These are phyloP conservation scores for Calamus simplicifolius DNA, from an alignment of 176 grass and related monocot species.

Conservation along the genomic window DNA sequence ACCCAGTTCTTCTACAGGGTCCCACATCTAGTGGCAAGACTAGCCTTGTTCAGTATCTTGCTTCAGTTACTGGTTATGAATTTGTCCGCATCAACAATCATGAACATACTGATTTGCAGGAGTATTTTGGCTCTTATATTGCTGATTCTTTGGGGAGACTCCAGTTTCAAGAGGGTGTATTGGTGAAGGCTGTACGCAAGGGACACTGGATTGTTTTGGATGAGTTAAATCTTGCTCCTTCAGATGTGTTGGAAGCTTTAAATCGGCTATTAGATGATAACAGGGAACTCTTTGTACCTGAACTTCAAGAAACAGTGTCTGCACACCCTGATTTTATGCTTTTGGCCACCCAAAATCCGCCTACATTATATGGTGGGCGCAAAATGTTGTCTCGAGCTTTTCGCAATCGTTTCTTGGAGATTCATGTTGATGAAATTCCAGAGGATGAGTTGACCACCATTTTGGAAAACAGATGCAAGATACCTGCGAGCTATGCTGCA, in stretches of 20 bases:
- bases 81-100: conserved; percentile 99
- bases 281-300: conserved; percentile 87
- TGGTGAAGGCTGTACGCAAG: conserved; percentile 90
- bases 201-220: conserved; percentile 98
- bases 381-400: conserved; percentile 94
- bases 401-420: conserved; percentile 88
- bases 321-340: conserved; percentile 98
- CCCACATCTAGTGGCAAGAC: conserved; percentile 97
- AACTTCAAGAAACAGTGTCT: conserved; percentile 69
- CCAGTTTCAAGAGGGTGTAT: conserved; percentile 83
- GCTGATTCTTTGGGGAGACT: conserved; percentile 65
- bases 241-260: conserved; percentile 96
- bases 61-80: conserved; percentile 76
- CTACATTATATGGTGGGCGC: conserved; percentile 75
- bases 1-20: conserved; percentile 91
- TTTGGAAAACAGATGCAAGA: conserved; percentile 47
- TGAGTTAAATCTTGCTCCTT: conserved; percentile 96
- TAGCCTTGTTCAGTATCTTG: conserved; percentile 80
- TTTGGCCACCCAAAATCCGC: conserved; percentile 94
- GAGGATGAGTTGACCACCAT: conserved; percentile 66
- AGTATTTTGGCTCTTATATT: conserved; percentile 88
- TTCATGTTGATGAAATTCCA: conserved; percentile 97
- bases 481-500: conserved; percentile 63
- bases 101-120: conserved; percentile 96
- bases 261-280: conserved; percentile 95